A percentile compares a stretch with the other conserved stretches of the same genome.
phyloP scores from a whole-genome alignment of 225 moss, liverwort and hornwort species.

The Pseudisothecium myosuroides region DNA sequence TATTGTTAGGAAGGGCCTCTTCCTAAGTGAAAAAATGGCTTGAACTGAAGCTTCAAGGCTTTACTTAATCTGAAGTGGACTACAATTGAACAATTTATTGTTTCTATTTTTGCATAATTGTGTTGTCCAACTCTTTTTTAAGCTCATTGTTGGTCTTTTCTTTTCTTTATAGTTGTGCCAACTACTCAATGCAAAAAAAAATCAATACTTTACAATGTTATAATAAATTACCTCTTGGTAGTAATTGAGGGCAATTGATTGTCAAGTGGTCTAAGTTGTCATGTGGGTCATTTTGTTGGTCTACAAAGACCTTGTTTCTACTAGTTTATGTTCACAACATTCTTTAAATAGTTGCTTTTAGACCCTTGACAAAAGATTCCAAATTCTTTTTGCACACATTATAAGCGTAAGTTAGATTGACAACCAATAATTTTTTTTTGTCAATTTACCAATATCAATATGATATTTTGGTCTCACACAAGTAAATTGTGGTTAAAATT shows the following conservation, averaged over 20 bases:
- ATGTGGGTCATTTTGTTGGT: fast-evolving
- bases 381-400: background rate
- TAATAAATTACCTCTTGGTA: fast-evolving
- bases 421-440: too few species aligned
- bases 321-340: background rate
- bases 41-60: background rate
- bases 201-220: background rate
- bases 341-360: background rate
- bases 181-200: background rate
- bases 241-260: background rate
- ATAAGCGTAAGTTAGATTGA: background rate
- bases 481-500: background rate
- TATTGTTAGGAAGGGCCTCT: fast-evolving
- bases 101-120: background rate
- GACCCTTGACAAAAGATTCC: background rate
- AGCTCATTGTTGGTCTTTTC: background rate
- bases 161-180: background rate
- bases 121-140: background rate
- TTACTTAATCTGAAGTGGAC: background rate
- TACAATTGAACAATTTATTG: background rate
- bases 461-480: too few species aligned
- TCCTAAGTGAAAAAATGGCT: background rate
- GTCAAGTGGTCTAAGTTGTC: background rate
- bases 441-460: background rate
- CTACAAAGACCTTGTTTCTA: background rate